Base-by-base conservation (phyloP, 2,329 filamentous ascomycete species). In the Curvularia spicifera region DNA sequence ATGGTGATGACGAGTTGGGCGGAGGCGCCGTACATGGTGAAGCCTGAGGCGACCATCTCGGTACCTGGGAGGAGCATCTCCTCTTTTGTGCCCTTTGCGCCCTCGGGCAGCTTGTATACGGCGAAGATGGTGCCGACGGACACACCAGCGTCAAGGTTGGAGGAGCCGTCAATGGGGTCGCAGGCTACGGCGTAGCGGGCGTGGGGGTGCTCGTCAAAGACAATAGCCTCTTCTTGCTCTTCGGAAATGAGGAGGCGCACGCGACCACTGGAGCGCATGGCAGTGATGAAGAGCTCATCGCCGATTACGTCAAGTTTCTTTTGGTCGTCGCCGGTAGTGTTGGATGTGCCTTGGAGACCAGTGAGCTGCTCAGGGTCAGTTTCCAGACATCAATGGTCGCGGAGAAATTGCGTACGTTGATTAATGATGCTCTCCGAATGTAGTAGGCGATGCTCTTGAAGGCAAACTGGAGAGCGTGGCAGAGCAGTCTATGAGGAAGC, bases 381-480 rank as follows among this genome's bases (percentile, higher is more conserved):
- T 28, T 46, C 7, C 10, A 12, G 29, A 1, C 37, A 48, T 46
- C 20, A 31, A 31, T 28, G 29, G 40, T 28, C 15, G 24, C 5
- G 18, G n/a, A 13, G 4, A 13, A 3, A 9, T 62, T 45, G 51
- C 77, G 49, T 68, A 80, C 78, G 83, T 97, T 97, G 82, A 98
- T 94, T 65, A 99, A 84, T 24, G 92, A 94, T 35, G 94, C 93
- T 78, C 95, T 90, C 72, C 94, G 93, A 79, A 99, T 99, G 84
- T 97, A 99, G 85, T 98, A 97, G 71, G 95, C 92, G 79, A 99
- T 99, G 67, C 92, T 96, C 84, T 99, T 99, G 89, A 99, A 99
- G 66, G 95, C 94, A 84, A 98, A 99, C 80, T 98, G 95, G 59
- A 99, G 90, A 60, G 95, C 93, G 78, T 99, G 95, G 85, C 93